Percentiles rank a stretch among this genome's conserved stretches.
Evolutionary conservation across 1,284 basidiomycete genomes (phyloP).

Genomic region (Pseudozyma thailandica): DNA sequence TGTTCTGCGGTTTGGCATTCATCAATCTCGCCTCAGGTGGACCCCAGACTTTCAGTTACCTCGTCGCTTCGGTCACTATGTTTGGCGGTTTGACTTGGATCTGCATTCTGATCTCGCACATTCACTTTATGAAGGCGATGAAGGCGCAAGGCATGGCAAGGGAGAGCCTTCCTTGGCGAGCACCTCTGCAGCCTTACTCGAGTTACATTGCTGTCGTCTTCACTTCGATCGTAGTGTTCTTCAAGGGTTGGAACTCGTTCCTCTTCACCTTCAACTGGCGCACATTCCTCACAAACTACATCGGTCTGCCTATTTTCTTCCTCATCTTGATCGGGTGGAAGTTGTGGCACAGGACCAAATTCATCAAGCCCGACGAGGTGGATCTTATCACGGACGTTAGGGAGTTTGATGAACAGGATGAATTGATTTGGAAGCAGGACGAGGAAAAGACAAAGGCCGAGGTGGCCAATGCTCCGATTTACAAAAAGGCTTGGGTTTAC

Average conservation of each 20-base stretch:
- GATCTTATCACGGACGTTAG: slow-evolving; percentile 54
- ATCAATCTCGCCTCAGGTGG: slow-evolving; percentile 74
- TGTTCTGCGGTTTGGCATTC: slow-evolving; percentile 75
- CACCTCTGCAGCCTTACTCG: slow-evolving; percentile 52
- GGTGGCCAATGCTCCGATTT: slow-evolving; percentile 12
- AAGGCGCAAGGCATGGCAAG: slow-evolving; percentile 80
- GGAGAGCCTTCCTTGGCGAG: slow-evolving; percentile 73
- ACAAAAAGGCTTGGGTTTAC: slow-evolving; percentile 42
- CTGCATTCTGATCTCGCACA: slow-evolving; percentile 79
- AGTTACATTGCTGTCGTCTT: slow-evolving; percentile 74
- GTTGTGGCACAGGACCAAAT: slow-evolving; percentile 47
- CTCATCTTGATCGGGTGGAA: slow-evolving; percentile 57
- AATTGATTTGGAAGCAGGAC: slow-evolving; percentile 39
- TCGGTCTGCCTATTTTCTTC: slow-evolving; percentile 59
- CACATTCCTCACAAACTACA: slow-evolving; percentile 72
- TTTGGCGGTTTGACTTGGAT: slow-evolving; percentile 72
- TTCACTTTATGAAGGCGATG: slow-evolving; percentile 81
- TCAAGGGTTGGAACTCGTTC: slow-evolving; percentile 72
- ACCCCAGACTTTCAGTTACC: slow-evolving; percentile 69
- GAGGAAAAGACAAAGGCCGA: slow-evolving; percentile 34
- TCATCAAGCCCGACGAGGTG: slow-evolving; percentile 50
- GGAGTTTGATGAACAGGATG: slow-evolving; percentile 49
- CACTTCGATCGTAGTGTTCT: slow-evolving; percentile 76
- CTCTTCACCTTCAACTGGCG: slow-evolving; percentile 81
- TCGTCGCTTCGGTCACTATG: slow-evolving; percentile 45